phyloP scores from a whole-genome alignment of 441 rosid genomes.

The Adansonia madagascariensis region DNA sequence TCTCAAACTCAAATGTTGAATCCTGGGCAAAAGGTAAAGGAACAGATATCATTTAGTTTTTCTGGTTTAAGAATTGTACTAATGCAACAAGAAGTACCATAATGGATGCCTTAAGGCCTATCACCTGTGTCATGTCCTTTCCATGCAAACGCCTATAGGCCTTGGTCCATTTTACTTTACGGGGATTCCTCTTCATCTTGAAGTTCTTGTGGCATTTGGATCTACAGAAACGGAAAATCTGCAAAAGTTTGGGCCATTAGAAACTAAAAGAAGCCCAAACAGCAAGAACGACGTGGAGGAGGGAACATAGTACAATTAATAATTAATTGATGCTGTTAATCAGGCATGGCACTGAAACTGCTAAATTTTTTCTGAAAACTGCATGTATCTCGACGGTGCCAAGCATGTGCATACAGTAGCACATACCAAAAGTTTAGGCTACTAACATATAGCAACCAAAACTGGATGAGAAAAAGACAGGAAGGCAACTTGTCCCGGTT shows the following conservation, averaged over 20 bases:
- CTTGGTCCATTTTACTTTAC: conserved; percentile 94
- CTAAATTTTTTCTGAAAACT: not conserved
- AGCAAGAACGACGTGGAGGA: not conserved
- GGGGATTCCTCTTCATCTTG: conserved; percentile 97
- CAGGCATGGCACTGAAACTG: not conserved
- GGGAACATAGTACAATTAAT: not conserved
- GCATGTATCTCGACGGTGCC: not conserved
- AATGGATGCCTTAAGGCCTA: not conserved
- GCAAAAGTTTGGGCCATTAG: conserved; percentile 26
- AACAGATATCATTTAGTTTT: conserved; percentile 15
- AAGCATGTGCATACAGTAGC: not conserved
- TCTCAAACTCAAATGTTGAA: conserved; percentile 91
- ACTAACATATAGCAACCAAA: not conserved
- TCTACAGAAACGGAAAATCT: conserved; percentile 91
- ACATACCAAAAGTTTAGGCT: not conserved
- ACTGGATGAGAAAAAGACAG: not conserved
- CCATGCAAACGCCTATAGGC: conserved; percentile 82
- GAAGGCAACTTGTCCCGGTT: not conserved
- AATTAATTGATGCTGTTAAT: not conserved
- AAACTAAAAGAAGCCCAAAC: not conserved
- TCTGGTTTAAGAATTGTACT: not conserved
- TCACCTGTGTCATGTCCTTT: conserved; percentile 94
- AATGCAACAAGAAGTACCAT: not conserved
- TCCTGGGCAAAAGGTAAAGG: conserved; percentile 40
- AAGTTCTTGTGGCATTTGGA: conserved; percentile 96